These are phyloP conservation scores for Stereocaulon alpinum DNA, from an alignment of 495 filamentous ascomycete species.

Conservation along the genomic window DNA sequence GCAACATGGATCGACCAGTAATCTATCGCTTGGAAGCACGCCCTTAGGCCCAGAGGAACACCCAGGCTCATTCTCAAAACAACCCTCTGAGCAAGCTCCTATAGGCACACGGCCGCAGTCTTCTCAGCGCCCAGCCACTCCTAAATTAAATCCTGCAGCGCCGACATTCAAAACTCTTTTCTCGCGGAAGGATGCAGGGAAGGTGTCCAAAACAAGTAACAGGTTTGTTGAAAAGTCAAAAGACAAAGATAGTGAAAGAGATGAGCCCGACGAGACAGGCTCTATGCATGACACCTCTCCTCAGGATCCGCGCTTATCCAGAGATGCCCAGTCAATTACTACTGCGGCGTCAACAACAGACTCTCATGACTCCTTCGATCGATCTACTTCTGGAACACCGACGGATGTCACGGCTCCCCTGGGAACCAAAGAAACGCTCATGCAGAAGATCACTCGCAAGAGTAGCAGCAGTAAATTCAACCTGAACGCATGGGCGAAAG, in stretches of 20 bases:
- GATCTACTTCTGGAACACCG: slow-evolving; percentile 53
- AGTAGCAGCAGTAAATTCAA: slow-evolving; percentile 73
- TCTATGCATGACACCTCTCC: slow-evolving; percentile 44
- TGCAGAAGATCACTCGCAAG: slow-evolving; percentile 67
- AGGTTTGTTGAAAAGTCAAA: slow-evolving; percentile 26
- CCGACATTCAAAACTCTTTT: slow-evolving; percentile 49
- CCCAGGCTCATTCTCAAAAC: slow-evolving; percentile 35
- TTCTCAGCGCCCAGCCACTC: slow-evolving; percentile 44
- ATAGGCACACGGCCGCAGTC: slow-evolving; percentile 46
- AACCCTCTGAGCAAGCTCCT: slow-evolving; percentile 41
- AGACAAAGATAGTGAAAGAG: slow-evolving; percentile 21
- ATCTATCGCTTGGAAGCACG: slow-evolving; percentile 39
- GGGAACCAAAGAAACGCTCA: slow-evolving; percentile 50
- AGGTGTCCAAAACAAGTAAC: slow-evolving; percentile 28
- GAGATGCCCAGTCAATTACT: slow-evolving; percentile 48
- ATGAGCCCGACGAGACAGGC: slow-evolving; percentile 28
- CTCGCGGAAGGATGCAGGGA: slow-evolving; percentile 34
- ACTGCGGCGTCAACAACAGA: slow-evolving; percentile 56
- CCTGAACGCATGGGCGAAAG: slow-evolving; percentile 50
- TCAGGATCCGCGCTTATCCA: slow-evolving; percentile 51
- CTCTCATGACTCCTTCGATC: slow-evolving; percentile 66
- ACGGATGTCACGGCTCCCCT: slow-evolving; percentile 46
- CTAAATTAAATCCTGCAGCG: slow-evolving; percentile 51
- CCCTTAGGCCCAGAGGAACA: slow-evolving; percentile 40
- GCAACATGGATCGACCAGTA: slow-evolving; percentile 45